phyloP scores from a whole-genome alignment of 1,284 basidiomycete species.

The Austroboletus olivaceoglutinosus region DNA sequence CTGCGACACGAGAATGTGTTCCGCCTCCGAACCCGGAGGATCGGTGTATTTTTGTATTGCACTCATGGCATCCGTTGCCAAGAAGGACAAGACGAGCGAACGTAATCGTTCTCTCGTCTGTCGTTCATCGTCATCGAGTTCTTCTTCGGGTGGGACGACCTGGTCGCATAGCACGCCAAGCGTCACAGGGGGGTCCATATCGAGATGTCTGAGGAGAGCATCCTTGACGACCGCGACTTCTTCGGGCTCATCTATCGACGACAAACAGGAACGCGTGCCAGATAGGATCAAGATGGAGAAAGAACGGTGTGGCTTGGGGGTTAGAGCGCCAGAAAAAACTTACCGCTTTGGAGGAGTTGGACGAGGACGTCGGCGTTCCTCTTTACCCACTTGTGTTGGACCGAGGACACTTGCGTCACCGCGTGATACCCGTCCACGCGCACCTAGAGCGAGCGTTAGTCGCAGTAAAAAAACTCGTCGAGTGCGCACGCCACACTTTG shows the following conservation, averaged over 20 bases:
- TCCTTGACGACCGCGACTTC: constrained; percentile 62
- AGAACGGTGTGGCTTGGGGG: constrained; percentile 5
- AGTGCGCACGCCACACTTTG: constrained; percentile 38
- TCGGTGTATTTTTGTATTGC: constrained; percentile 47
- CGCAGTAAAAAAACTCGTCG: constrained; percentile 1
- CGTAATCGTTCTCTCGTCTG: constrained; percentile 56
- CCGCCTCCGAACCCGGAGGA: constrained; percentile 44
- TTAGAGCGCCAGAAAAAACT: constrained; percentile 26
- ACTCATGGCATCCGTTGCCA: constrained; percentile 51
- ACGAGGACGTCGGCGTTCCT: constrained; percentile 71
- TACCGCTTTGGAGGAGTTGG: constrained; percentile 72
- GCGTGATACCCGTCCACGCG: constrained; percentile 64
- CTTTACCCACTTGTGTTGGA: constrained; percentile 58
- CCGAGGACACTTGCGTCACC: constrained; percentile 60
- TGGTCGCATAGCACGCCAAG: constrained; percentile 69
- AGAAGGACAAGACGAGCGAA: constrained; percentile 56
- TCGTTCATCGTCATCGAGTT: constrained; percentile 56
- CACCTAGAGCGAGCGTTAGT: constrained; percentile 45
- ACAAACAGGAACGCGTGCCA: constrained; percentile 6
- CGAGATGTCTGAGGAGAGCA: constrained; percentile 59
- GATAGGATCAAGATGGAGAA: constrained; percentile 24
- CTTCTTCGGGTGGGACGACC: constrained; percentile 49
- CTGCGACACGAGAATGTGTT: constrained; percentile 47
- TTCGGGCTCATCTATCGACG: constrained; percentile 54
- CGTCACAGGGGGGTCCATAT: constrained; percentile 58